Evolutionary conservation across 75 land plant genomes (phyloP).

Genomic region (Cunninghamia lanceolata): DNA sequence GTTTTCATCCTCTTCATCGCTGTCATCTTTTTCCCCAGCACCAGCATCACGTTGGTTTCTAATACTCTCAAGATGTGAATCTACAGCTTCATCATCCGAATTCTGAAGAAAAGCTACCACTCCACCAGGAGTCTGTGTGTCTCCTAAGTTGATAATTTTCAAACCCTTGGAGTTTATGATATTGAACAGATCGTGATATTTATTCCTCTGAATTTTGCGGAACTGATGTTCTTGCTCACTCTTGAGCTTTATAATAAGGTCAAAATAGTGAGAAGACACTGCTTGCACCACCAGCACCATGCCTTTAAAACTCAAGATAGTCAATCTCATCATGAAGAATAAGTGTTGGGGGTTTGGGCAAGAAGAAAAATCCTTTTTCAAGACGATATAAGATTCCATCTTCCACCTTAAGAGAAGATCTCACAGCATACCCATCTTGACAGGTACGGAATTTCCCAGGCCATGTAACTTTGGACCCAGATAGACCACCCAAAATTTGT

Average conservation of each 20-base stretch:
- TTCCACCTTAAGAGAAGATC: slow-evolving; percentile 91
- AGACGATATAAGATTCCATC: slow-evolving; percentile 88
- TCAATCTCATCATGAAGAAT: slow-evolving; percentile 96
- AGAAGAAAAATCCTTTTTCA: slow-evolving; percentile 89
- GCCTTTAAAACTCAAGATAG: slow-evolving; percentile 89
- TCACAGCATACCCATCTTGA: slow-evolving; percentile 93
- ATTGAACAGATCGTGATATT: slow-evolving; percentile 80
- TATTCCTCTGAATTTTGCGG: slow-evolving; percentile 84
- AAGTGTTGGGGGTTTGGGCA: slow-evolving; percentile 91
- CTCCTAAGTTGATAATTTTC: slow-evolving; percentile 70
- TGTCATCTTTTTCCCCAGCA: slow-evolving; percentile 65
- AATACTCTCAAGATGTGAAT: slow-evolving; percentile 77
- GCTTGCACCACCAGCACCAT: slow-evolving; percentile 77
- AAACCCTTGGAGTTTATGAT: slow-evolving; percentile 76
- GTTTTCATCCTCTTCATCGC: slow-evolving; percentile 98
- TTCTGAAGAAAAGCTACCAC: slow-evolving; percentile 67
- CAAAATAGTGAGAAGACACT: slow-evolving; percentile 81
- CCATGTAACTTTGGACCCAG: slow-evolving; percentile 81
- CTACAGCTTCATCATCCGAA: slow-evolving; percentile 80
- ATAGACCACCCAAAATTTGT: slow-evolving; percentile 62
- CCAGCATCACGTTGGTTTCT: slow-evolving; percentile 39
- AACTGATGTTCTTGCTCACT: slow-evolving; percentile 91
- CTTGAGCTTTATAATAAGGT: slow-evolving; percentile 68
- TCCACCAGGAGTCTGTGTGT: slow-evolving; percentile 42
- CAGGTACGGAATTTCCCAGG: slow-evolving; percentile 89